phyloP scores from a whole-genome alignment of 768 basidiomycete species.

The Trametes gibbosa region DNA sequence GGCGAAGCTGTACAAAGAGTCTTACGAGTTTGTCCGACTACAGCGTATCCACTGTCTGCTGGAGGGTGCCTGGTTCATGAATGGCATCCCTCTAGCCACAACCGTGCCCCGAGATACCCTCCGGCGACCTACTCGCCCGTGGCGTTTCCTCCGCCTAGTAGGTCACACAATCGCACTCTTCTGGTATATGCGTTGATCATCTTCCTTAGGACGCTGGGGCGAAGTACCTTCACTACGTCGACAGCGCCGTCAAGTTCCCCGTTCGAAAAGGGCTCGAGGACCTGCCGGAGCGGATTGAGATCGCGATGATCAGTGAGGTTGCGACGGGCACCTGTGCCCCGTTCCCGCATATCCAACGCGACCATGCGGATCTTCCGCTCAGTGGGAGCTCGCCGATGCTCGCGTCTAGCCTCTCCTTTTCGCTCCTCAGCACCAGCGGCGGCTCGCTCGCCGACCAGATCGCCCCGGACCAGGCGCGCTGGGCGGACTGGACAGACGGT shows the following conservation, averaged over 20 bases:
- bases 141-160: slow-evolving; percentile 88
- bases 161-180: not conserved
- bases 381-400: slow-evolving; percentile 50
- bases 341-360: slow-evolving; percentile 50
- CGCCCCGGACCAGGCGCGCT: slow-evolving; percentile 69
- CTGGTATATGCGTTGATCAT: not conserved
- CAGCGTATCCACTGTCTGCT: slow-evolving; percentile 86
- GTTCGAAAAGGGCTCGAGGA: slow-evolving; percentile 83
- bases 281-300: slow-evolving; percentile 82
- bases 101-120: slow-evolving; percentile 47
- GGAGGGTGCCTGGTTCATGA: slow-evolving; percentile 92
- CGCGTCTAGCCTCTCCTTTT: slow-evolving; percentile 73
- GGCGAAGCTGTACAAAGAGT: slow-evolving; percentile 84
- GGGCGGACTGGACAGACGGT: slow-evolving; percentile 95
- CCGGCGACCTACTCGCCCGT: slow-evolving; percentile 61
- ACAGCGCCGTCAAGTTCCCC: slow-evolving; percentile 75
- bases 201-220: slow-evolving; percentile 64
- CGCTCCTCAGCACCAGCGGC: slow-evolving; percentile 62
- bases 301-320: slow-evolving; percentile 76
- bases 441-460: slow-evolving; percentile 76
- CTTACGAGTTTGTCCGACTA: slow-evolving; percentile 83
- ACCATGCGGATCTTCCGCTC: slow-evolving; percentile 48
- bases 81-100: slow-evolving; percentile 53
- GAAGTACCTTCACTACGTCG: slow-evolving; percentile 84
- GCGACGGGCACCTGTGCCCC: slow-evolving; percentile 69